phyloP scores from a whole-genome alignment of 768 basidiomycete species.

The Podaxis sp. region DNA sequence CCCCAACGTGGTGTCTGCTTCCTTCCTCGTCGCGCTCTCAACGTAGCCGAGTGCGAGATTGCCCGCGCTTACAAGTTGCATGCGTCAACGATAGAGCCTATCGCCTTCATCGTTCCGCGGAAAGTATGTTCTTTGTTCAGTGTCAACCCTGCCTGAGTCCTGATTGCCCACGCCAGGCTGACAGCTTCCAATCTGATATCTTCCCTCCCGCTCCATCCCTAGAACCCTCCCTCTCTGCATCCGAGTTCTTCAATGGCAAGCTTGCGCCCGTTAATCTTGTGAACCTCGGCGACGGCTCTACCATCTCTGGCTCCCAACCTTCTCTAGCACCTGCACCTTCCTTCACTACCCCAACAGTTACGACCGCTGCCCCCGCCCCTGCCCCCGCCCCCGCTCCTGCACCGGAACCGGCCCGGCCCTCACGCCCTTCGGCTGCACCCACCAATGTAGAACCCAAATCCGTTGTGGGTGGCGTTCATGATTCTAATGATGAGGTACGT shows the following conservation, averaged over 20 bases:
- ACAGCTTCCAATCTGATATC: conserved; percentile 97
- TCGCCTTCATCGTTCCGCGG: conserved; percentile 93
- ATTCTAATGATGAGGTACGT: conserved; percentile 15
- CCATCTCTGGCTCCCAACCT: conserved; percentile 28
- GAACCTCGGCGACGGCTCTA: conserved; percentile 68
- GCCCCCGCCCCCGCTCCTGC: conserved; percentile 17
- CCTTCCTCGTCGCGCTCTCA: conserved; percentile 89
- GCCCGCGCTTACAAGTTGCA: conserved; percentile 91
- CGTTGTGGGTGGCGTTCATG: background rate
- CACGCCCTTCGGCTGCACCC: conserved; percentile 1
- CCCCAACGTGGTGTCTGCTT: conserved; percentile 98
- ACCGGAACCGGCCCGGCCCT: conserved; percentile 1
- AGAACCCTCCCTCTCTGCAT: conserved; percentile 76
- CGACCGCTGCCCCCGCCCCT: conserved; percentile 21
- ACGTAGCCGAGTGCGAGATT: conserved; percentile 90
- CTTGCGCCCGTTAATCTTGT: conserved; percentile 74
- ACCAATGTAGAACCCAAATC: background rate
- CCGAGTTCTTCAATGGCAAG: conserved; percentile 89
- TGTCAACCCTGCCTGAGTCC: background rate
- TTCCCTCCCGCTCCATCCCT: conserved; percentile 87
- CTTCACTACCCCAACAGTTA: conserved; percentile 27
- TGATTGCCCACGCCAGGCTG: conserved; percentile 50
- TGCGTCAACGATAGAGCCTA: conserved; percentile 75
- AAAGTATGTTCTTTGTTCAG: conserved; percentile 53
- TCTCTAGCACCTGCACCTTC: conserved; percentile 35